phyloP scores from a whole-genome alignment of 2,329 filamentous ascomycete species.

The Aspergillus aculeatinus region DNA sequence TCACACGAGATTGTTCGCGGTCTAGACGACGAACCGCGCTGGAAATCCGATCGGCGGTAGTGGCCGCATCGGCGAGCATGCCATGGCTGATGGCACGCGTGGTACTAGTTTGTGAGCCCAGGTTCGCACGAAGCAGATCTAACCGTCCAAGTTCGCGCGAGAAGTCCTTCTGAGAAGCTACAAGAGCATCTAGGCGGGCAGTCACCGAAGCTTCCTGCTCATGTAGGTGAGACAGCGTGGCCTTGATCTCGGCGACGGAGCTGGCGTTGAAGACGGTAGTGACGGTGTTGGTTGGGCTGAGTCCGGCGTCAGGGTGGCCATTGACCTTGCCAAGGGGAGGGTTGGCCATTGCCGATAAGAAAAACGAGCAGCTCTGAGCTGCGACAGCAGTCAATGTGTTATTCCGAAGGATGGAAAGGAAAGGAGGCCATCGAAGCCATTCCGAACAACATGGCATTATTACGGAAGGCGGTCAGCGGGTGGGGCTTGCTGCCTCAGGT shows the following conservation, averaged over 20 bases:
- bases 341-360: conserved; percentile 22
- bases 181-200: conserved; percentile 69
- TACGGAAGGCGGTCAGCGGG: not conserved
- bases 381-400: not conserved
- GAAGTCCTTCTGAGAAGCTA: conserved; percentile 82
- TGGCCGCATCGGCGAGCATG: conserved; percentile 83
- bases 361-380: not conserved
- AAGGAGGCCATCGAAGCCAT: not conserved
- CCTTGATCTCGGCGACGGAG: conserved; percentile 75
- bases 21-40: conserved; percentile 84
- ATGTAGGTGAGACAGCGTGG: conserved; percentile 72
- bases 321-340: conserved; percentile 21
- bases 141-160: conserved; percentile 82
- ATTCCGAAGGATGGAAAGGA: not conserved
- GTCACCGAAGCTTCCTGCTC: conserved; percentile 73
- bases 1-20: conserved; percentile 85
- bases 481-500: too few relatives aligned
- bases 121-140: conserved; percentile 82
- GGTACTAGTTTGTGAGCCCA: conserved; percentile 82
- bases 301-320: conserved; percentile 23
- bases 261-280: conserved; percentile 65
- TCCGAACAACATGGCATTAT: not conserved
- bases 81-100: conserved; percentile 81
- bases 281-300: conserved; percentile 14
- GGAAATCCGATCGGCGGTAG: conserved; percentile 82